Conservation (phyloP, 2,329 filamentous ascomycete species). For the Hymenotorrendiella dingleyae region DNA sequence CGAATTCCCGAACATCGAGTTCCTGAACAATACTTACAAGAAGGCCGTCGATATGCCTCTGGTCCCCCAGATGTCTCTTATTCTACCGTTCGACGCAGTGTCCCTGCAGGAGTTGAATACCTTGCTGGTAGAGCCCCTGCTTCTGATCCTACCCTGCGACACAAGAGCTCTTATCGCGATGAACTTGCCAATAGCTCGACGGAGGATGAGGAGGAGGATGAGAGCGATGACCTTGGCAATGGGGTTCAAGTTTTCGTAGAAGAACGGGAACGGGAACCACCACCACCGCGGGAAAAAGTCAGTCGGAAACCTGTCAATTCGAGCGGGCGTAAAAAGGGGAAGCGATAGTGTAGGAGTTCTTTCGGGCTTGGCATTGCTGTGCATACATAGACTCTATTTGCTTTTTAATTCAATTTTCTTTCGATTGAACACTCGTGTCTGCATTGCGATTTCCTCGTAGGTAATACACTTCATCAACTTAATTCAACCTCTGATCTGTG, state of each 20-base stretch:
- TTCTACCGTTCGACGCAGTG: constrained; percentile 22
- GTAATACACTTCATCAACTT: too few relatives aligned
- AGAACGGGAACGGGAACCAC: constrained; percentile 13
- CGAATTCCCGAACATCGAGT: constrained; percentile 19
- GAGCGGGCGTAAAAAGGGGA: constrained; percentile 20
- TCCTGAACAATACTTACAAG: constrained; percentile 27
- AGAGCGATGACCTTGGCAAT: constrained; percentile 26
- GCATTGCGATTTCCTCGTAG: too few relatives aligned
- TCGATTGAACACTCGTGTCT: too few relatives aligned
- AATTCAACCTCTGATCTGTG: too few relatives aligned
- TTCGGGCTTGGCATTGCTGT: too few relatives aligned
- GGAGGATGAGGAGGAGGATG: constrained; percentile 19
- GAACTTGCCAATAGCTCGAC: constrained; percentile 14
- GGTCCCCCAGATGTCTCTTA: constrained; percentile 31
- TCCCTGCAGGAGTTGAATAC: constrained; percentile 14
- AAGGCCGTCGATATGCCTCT: constrained; percentile 29
- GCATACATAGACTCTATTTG: too few relatives aligned
- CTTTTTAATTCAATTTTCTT: too few relatives aligned
- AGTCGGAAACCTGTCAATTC: constrained; percentile 20
- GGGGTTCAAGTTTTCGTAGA: constrained; percentile 26
- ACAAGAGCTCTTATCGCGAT: constrained; percentile 13
- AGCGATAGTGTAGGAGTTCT: too few relatives aligned
- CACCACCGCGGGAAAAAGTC: constrained; percentile 6
- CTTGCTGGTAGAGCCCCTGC: constrained; percentile 15
- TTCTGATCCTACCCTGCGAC: constrained; percentile 20